These are phyloP conservation scores for Saturnispora gosingensis DNA, from an alignment of 805 yeast species.

Conservation along the genomic window DNA sequence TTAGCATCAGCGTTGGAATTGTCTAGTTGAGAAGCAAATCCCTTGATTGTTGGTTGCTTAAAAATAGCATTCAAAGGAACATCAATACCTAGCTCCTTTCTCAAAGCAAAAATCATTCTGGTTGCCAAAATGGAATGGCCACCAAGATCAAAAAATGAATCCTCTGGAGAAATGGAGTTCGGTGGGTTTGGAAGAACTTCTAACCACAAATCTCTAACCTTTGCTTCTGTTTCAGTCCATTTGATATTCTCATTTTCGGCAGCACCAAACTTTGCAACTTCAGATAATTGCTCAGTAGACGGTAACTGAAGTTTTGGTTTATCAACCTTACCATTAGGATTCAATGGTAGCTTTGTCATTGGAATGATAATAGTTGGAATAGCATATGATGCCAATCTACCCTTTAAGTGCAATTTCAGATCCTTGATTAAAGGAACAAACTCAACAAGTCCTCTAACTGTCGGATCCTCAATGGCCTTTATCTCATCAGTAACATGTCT, in stretches of 20 bases:
- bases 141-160: slow-evolving; percentile 93
- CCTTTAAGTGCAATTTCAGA: slow-evolving; percentile 73
- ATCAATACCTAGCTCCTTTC: slow-evolving; percentile 69
- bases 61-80: slow-evolving; percentile 86
- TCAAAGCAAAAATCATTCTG: slow-evolving; percentile 86
- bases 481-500: slow-evolving; percentile 42
- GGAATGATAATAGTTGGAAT: slow-evolving; percentile 90
- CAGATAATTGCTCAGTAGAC: slow-evolving; percentile 71
- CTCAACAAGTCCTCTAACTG: slow-evolving; percentile 69
- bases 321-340: slow-evolving; percentile 97
- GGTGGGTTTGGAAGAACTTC: slow-evolving; percentile 79
- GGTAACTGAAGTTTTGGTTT: slow-evolving; percentile 97
- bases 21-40: slow-evolving; percentile 68
- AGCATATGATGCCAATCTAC: slow-evolving; percentile 86
- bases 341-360: slow-evolving; percentile 74
- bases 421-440: slow-evolving; percentile 73
- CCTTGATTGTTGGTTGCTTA: slow-evolving; percentile 76
- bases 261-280: slow-evolving; percentile 51
- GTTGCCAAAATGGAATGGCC: slow-evolving; percentile 98
- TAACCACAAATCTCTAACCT: slow-evolving; percentile 77
- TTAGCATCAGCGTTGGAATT: slow-evolving; percentile 26
- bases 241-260: slow-evolving; percentile 36
- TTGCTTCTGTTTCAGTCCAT: slow-evolving; percentile 56
- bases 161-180: slow-evolving; percentile 62
- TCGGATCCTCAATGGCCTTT: slow-evolving; percentile 43